phyloP scores from a whole-genome alignment of 2,329 filamentous ascomycete species.

The Alternaria ventricosa region DNA sequence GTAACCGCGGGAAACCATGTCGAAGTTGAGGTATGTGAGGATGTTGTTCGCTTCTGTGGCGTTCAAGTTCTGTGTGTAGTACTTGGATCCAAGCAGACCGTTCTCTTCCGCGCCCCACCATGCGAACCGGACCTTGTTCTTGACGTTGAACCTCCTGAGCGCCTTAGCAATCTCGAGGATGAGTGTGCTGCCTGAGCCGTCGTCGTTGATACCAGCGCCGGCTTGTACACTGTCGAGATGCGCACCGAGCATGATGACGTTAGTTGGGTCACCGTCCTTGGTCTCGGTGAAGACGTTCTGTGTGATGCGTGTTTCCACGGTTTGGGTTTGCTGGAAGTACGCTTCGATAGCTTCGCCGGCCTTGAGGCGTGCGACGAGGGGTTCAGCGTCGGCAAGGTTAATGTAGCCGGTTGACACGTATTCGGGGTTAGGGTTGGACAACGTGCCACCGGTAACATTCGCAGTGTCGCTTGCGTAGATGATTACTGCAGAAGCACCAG shows the following conservation, averaged over 20 bases:
- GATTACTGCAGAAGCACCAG: conserved; percentile 52
- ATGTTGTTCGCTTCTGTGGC: conserved; percentile 45
- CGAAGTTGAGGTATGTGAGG: conserved; percentile 52
- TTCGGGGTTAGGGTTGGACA: conserved; percentile 47
- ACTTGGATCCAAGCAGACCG: conserved; percentile 48
- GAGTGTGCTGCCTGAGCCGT: conserved; percentile 48
- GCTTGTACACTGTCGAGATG: conserved; percentile 49
- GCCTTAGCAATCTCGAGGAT: conserved; percentile 48
- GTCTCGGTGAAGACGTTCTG: conserved; percentile 52
- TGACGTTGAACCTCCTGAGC: conserved; percentile 47
- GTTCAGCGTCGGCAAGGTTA: conserved; percentile 52
- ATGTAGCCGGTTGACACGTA: conserved; percentile 52
- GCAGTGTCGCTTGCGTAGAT: conserved; percentile 50
- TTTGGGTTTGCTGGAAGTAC: conserved; percentile 54
- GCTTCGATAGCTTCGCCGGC: conserved; percentile 51
- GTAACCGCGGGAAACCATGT: conserved; percentile 51
- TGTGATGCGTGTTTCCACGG: conserved; percentile 59
- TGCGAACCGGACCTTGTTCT: conserved; percentile 51
- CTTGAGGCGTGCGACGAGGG: conserved; percentile 49
- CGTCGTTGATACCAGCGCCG: conserved; percentile 52
- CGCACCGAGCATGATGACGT: conserved; percentile 49
- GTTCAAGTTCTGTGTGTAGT: conserved; percentile 46
- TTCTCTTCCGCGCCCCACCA: conserved; percentile 53
- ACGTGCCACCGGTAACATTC: conserved; percentile 50
- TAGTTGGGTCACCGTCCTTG: conserved; percentile 45